Base-by-base conservation (phyloP, 1,284 basidiomycete genomes). In the Cutaneotrichosporon dermatis region DNA sequence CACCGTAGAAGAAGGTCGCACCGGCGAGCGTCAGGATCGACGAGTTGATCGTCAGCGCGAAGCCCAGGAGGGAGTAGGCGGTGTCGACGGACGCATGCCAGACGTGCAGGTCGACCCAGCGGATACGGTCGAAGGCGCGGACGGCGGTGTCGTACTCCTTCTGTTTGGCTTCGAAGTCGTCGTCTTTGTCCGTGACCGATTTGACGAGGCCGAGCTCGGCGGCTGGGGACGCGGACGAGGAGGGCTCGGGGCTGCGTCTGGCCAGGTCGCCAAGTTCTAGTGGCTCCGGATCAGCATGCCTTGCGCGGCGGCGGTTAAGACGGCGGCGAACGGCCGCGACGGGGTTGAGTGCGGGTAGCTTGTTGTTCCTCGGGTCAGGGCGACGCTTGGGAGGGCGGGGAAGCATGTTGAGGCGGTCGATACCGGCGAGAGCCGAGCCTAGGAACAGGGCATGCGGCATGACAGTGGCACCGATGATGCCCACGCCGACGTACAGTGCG, bases 391-490 rank as follows among this genome's bases (percentile, higher is more conserved):
- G 70, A 11, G 65, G 63, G 9, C 55, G 44, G 13, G 74, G 79
- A n/a, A 69, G 62, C 69, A 78, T 74, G 58, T 72, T 68, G 10
- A 81, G 71, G 54, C 92, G 81, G 64, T 92, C 87, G 69, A 92
- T 86, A 0, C 88, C 90, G 3, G 90, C 88, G 15, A 95, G 83
- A 41, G 88, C 85, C 3, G 89, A 92, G 9, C 92, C 93, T 6
- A 97, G 82, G 79, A 92, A 94, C 25, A 97, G 82, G 48, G 88
- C 88, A 74, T 97, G 94, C 0, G 94, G 93, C 93, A 83, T 81
- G 56, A 90, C 90, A 48, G 91, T 88, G 34, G 89, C 88, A 69
- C 82, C 81, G 41, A 82, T 76, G 61, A 82, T 82, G 49, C 82
- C 82, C 34, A 84, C 80, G 11, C 90, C 88, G 7, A 87, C 86